A percentile compares a stretch with the other conserved stretches of the same genome.
Evolutionary conservation across 768 basidiomycete species (phyloP).

Genomic region (Lactarius hengduanensis): DNA sequence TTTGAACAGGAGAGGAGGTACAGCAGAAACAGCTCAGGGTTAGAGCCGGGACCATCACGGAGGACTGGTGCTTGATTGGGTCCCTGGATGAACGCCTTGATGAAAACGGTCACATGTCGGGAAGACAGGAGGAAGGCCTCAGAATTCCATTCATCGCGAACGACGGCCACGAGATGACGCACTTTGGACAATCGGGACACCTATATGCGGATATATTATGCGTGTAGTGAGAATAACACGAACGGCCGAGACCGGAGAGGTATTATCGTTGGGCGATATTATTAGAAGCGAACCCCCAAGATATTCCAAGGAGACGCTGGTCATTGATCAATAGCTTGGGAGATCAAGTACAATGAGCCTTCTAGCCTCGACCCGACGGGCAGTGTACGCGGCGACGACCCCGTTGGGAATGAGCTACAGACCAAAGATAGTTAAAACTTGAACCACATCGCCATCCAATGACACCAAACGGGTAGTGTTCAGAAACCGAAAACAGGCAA

Average conservation of each 20-base stretch:
- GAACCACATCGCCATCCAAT: not conserved
- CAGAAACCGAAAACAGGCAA: not conserved
- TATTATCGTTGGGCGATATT: not conserved
- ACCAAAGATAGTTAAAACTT: not conserved
- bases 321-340: not conserved
- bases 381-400: not conserved
- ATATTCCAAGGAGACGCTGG: not conserved
- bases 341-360: not conserved
- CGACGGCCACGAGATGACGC: not conserved
- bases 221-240: not conserved
- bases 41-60: not conserved
- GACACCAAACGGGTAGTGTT: not conserved
- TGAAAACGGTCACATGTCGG: not conserved
- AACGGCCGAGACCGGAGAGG: not conserved
- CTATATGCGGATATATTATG: not conserved
- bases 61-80: not conserved
- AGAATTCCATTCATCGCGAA: not conserved
- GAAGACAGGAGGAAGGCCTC: not conserved
- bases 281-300: not conserved
- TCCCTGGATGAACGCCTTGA: not conserved
- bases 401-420: not conserved
- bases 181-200: too few relatives aligned
- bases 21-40: not conserved
- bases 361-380: not conserved
- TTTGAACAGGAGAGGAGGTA: not conserved